Evolutionary conservation across 306 rosid genomes (phyloP), one percentile per base, ranked within the genome.

Genomic region (Fagus crenata): DNA sequence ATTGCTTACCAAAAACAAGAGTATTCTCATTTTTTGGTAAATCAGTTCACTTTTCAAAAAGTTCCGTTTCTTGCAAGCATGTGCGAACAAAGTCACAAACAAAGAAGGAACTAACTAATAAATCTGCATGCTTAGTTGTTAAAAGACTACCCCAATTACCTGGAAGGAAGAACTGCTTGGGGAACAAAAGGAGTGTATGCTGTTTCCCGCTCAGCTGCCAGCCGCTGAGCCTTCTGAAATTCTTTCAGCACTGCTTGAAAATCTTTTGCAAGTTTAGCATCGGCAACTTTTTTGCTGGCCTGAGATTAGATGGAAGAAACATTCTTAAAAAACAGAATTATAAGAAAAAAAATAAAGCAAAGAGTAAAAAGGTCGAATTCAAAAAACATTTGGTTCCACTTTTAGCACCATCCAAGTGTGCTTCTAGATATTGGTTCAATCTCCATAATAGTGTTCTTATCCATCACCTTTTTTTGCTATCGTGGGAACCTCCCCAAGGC

Each of bases 181-280:
- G 95, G 91, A 87, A 90, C 90, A 79, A 94, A 92, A 75, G 98
- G 90, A 56, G 86, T 75, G 79, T 94, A 92, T 68, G 98, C 92
- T 8, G 98, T 94, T 86, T 94, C 98, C 83, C 98, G 92, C 89
- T 94, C 98, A 73, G 98, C 96, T 15, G 98, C 84, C 89, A 94
- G 94, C 51, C 95, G 95, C 53, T 94, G 98, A 55, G 98, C 97
- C 87, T 94, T 94, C 88, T 94, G 98, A 83, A 90, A 94, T 58
- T 94, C 97, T 86, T 86, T 92, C 81, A 94, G 85, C 79, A 94
- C 98, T 35, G 91, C 94, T 86, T 94, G 96, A 84, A 94, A 94
- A 81, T 94, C 97, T 84, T 92, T 94, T 5, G 98, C 98, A 74
- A 94, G 93, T 84, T 94, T 94, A 67, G 96, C 97, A 89, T 94